Conservation (phyloP, 768 basidiomycete genomes). For the Suillus luteus region DNA sequence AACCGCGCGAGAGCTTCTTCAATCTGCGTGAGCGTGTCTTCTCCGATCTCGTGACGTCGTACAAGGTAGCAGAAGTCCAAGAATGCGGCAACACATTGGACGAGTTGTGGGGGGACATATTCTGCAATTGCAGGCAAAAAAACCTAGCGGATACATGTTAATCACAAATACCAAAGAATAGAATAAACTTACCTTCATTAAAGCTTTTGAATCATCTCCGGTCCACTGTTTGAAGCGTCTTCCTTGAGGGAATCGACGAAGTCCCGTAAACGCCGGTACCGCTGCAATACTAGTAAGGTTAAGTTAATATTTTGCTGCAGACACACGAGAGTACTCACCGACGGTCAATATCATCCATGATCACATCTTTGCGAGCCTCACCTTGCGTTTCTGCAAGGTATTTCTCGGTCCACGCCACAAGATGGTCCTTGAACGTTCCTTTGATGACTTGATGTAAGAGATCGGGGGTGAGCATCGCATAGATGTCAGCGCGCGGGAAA, state of each 20-base stretch:
- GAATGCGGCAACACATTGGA: slow-evolving; percentile 26
- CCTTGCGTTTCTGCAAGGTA: not conserved
- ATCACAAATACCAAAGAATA: not conserved
- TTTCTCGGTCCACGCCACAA: slow-evolving; percentile 35
- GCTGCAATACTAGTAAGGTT: slow-evolving; percentile 27
- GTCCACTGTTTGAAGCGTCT: slow-evolving; percentile 37
- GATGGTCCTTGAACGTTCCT: slow-evolving; percentile 47
- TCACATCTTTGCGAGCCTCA: slow-evolving; percentile 1
- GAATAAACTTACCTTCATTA: slow-evolving; percentile 20
- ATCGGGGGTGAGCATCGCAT: slow-evolving; percentile 18
- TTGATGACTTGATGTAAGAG: slow-evolving; percentile 51
- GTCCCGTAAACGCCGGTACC: slow-evolving; percentile 29
- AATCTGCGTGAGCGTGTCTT: slow-evolving; percentile 8
- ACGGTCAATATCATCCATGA: slow-evolving; percentile 28
- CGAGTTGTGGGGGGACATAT: slow-evolving; percentile 32
- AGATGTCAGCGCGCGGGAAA: slow-evolving; percentile 30
- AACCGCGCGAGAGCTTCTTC: slow-evolving; percentile 13
- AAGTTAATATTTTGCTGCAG: not conserved
- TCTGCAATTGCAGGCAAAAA: slow-evolving; percentile 34
- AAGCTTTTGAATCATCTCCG: slow-evolving; percentile 39
- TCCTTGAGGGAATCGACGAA: slow-evolving; percentile 34
- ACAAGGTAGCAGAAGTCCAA: slow-evolving; percentile 35
- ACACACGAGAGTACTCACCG: not conserved
- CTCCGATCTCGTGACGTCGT: slow-evolving; percentile 8
- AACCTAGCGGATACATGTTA: slow-evolving; percentile 22